Conservation (phyloP, 257 asterid species). For the Leptodermis oblonga region DNA sequence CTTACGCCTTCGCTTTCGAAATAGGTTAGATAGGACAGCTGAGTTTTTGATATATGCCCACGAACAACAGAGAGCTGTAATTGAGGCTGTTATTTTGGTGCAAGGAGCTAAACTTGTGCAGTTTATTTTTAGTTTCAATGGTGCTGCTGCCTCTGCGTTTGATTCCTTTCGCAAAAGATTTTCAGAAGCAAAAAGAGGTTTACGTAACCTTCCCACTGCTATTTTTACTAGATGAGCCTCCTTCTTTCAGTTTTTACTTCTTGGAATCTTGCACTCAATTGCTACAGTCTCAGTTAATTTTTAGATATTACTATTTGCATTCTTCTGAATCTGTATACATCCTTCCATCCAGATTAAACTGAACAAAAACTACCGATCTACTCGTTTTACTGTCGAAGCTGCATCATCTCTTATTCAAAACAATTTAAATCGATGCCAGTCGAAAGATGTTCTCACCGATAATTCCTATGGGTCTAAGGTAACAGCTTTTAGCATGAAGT, state of each 20-base stretch:
- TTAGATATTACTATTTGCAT: constrained; percentile 14
- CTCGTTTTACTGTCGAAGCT: too few species aligned
- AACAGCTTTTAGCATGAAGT: not conserved
- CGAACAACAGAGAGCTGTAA: constrained; percentile 85
- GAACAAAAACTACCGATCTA: too few species aligned
- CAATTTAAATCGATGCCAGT: too few species aligned
- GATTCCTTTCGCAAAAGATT: constrained; percentile 86
- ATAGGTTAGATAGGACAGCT: constrained; percentile 80
- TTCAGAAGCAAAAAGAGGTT: constrained; percentile 84
- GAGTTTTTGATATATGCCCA: constrained; percentile 81
- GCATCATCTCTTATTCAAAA: too few species aligned
- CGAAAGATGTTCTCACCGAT: too few species aligned
- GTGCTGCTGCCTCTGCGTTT: constrained; percentile 86
- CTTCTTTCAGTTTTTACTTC: not conserved
- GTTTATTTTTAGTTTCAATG: constrained; percentile 94
- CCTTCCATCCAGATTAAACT: too few species aligned
- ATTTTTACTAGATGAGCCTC: not conserved
- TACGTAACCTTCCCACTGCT: constrained; percentile 20
- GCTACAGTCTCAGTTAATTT: constrained; percentile 11
- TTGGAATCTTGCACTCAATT: constrained; percentile 12
- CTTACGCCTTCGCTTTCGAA: constrained; percentile 24
- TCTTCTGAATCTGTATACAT: constrained; percentile 14
- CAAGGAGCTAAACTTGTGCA: constrained; percentile 27
- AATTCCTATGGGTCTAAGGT: too few species aligned
- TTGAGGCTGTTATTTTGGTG: constrained; percentile 51